A percentile compares a stretch with the other conserved stretches of the same genome.
Conservation (phyloP, 2,329 filamentous ascomycete species). For the Aspergillus jensenii region DNA sequence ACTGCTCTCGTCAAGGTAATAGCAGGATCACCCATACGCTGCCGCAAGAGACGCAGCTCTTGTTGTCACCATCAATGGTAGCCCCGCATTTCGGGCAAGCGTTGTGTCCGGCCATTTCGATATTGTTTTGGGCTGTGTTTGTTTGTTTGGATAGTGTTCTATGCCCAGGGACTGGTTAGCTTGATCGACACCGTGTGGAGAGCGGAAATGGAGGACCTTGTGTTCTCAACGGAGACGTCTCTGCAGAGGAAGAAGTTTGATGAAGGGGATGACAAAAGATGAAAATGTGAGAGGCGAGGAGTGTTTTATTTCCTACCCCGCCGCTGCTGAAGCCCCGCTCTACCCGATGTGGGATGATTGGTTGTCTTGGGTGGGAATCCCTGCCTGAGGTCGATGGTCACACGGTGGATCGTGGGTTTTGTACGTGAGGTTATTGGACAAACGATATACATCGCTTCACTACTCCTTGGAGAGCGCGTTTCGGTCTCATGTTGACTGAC, state of each 20-base stretch:
- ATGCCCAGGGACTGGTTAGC: not conserved
- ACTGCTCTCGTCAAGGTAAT: not conserved
- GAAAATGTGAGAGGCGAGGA: not conserved
- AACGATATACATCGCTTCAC: too few species aligned
- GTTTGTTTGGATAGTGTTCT: not conserved
- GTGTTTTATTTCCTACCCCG: not conserved
- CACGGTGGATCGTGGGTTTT: slow-evolving; percentile 1
- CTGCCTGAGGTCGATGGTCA: not conserved
- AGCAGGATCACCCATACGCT: slow-evolving; percentile 17
- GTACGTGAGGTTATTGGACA: slow-evolving; percentile 1
- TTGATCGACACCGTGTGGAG: not conserved
- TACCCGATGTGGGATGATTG: slow-evolving; percentile 8
- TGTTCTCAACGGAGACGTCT: not conserved
- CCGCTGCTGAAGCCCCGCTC: slow-evolving; percentile 10
- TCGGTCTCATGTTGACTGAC: too few species aligned
- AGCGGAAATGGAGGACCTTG: not conserved
- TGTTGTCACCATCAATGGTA: slow-evolving; percentile 24
- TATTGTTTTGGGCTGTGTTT: not conserved
- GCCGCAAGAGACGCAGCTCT: slow-evolving; percentile 30
- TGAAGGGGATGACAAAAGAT: not conserved
- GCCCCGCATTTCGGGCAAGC: slow-evolving; percentile 29
- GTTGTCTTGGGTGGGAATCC: slow-evolving; percentile 2
- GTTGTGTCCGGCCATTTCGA: slow-evolving; percentile 24
- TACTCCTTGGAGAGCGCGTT: too few species aligned
- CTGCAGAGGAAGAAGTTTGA: not conserved